phyloP scores from a whole-genome alignment of 2,329 filamentous ascomycete species.

The Sordariomycetes sp. region DNA sequence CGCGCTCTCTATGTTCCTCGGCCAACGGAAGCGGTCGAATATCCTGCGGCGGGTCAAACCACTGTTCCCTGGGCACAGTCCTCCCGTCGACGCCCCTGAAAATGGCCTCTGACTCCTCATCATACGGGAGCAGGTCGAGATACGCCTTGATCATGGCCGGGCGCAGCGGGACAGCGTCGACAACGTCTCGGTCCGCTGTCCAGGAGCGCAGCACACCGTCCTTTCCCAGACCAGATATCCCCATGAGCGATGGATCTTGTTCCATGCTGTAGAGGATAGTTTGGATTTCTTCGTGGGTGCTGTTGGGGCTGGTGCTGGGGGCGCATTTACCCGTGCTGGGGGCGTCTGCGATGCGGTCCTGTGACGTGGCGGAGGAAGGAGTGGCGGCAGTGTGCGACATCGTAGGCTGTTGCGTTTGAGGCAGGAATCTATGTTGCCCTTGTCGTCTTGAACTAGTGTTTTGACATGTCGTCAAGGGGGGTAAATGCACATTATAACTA shows the following conservation, averaged over 20 bases:
- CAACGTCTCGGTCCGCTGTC: conserved; percentile 8
- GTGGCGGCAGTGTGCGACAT: too few relatives aligned
- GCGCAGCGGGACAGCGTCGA: conserved; percentile 7
- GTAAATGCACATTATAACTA: too few relatives aligned
- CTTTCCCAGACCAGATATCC: conserved; percentile 5
- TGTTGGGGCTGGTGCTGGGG: too few relatives aligned
- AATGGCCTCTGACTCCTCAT: conserved; percentile 1
- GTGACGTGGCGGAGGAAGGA: too few relatives aligned
- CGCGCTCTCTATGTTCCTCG: neutral
- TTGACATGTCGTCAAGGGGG: too few relatives aligned
- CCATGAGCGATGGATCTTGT: conserved; percentile 3
- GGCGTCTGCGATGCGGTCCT: too few relatives aligned
- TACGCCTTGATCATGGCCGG: conserved; percentile 8
- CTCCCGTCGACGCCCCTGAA: conserved; percentile 8
- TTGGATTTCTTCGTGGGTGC: too few relatives aligned
- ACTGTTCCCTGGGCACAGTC: conserved; percentile 4
- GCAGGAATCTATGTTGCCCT: too few relatives aligned
- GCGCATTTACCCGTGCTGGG: too few relatives aligned
- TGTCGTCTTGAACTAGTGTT: too few relatives aligned
- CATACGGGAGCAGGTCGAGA: conserved; percentile 7
- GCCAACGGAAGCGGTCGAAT: too few relatives aligned
- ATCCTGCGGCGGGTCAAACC: conserved; percentile 6
- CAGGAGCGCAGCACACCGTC: conserved; percentile 11
- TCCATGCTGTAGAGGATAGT: neutral
- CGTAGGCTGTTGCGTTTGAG: too few relatives aligned